These are phyloP conservation scores for Lipomyces starkeyi DNA, from an alignment of 805 yeast genomes.

Conservation along the genomic window DNA sequence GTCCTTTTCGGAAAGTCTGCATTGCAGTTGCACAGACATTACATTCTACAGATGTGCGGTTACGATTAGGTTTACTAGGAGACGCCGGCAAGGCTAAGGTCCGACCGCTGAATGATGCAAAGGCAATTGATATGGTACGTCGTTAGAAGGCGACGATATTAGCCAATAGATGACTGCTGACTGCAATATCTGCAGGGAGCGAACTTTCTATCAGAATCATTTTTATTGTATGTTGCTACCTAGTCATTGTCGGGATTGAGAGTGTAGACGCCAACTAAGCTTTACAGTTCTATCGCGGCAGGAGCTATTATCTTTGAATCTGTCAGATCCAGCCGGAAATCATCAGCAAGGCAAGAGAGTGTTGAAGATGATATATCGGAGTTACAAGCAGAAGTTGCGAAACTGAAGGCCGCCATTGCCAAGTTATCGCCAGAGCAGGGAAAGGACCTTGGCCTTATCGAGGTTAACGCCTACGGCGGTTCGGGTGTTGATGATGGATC, in stretches of 20 bases:
- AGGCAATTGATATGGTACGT: constrained; percentile 67
- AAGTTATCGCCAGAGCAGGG: constrained; percentile 20
- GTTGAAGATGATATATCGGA: constrained; percentile 74
- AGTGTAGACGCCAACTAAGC: background rate
- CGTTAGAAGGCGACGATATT: background rate
- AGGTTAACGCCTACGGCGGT: background rate
- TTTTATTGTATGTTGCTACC: constrained; percentile 59
- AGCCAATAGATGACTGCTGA: background rate
- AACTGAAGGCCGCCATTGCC: constrained; percentile 43
- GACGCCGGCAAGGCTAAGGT: constrained; percentile 55
- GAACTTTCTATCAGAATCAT: constrained; percentile 73
- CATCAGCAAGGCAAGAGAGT: constrained; percentile 62
- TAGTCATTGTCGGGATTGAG: background rate
- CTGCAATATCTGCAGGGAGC: constrained; percentile 58
- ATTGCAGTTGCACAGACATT: constrained; percentile 73
- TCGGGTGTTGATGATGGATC: background rate
- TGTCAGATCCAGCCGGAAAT: constrained; percentile 68
- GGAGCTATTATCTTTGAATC: constrained; percentile 74
- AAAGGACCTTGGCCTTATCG: background rate
- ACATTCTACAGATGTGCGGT: constrained; percentile 66
- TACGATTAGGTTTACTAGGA: constrained; percentile 67
- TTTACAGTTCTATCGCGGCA: constrained; percentile 67
- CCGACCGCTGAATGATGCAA: constrained; percentile 79
- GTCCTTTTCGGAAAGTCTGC: constrained; percentile 64
- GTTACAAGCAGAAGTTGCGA: constrained; percentile 72